Evolutionary conservation across 352 stramenopile genomes (phyloP), one percentile per base, ranked within the genome.

Genomic region (Phytophthora foliorum): DNA sequence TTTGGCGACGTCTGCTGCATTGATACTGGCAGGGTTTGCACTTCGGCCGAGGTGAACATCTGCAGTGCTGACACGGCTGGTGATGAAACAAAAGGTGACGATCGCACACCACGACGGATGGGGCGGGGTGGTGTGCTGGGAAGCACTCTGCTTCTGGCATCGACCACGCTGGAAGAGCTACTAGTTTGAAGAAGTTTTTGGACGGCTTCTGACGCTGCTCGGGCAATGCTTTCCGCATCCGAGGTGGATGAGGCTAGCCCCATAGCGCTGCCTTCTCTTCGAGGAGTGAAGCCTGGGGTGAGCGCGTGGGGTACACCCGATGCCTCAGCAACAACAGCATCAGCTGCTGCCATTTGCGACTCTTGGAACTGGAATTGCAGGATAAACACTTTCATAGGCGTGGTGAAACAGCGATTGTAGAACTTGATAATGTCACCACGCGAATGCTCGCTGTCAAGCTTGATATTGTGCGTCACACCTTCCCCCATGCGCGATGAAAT

Each of bases 401-500:
- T 77, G 61, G 95, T 92, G 61, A 84, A 95, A 67, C 85, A 94
- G 11, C 84, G 76, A 56, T 95, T 96, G 77, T 96, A 96, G 53
- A 95, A 96, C 74, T 94, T 95, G 74, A 96, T 95, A 59, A 96
- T 92, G 55, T 96, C 87, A 31, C 89, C 89, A n/a, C 76, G 75
- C 6, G 76, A 77, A 39, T 85, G 72, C 19, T 75, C 50, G 38
- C 78, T 68, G 34, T 94, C 86, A 7, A 95, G 67, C 52, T 89
- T 88, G 60, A 96, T 93, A 25, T 84, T 81, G n/a, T 88, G 79
- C 11, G 92, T 93, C n/a, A 93, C 71, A 32, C 89, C 83, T 51
- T 89, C 81, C 17, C 72, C 78, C 46, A 73, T 85, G 0, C 82
- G 74, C 5, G 74, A 62, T 2, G 84, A 58, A 36, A 80, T 72